Conservation (phyloP, 129 eudicot species). For the Tagetes erecta region DNA sequence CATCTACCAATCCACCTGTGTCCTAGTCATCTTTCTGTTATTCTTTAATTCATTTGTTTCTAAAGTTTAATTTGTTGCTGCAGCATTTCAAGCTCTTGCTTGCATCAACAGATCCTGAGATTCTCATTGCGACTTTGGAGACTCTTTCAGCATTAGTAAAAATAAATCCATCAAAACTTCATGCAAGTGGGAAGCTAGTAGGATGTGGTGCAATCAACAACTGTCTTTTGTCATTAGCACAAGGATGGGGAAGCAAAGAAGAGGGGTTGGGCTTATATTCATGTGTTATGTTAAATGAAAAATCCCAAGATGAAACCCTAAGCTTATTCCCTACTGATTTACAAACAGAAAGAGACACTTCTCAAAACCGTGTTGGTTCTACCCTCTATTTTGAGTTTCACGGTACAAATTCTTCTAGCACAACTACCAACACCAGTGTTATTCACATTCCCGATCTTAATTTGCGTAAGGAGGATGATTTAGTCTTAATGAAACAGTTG, state of each 20-base stretch:
- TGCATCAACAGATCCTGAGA: constrained; percentile 95
- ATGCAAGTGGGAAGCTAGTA: constrained; percentile 85
- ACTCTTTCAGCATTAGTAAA: constrained; percentile 85
- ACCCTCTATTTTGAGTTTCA: constrained; percentile 91
- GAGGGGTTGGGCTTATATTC: constrained; percentile 96
- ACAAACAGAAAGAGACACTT: constrained; percentile 61
- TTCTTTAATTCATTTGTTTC: background rate
- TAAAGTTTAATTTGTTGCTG: constrained; percentile 16
- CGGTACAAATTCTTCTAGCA: constrained; percentile 48
- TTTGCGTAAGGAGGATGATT: constrained; percentile 72
- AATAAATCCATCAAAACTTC: constrained; percentile 86
- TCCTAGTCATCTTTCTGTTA: background rate
- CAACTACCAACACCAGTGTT: constrained; percentile 49
- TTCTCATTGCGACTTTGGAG: constrained; percentile 78
- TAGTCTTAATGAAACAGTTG: constrained; percentile 68
- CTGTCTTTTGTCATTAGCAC: constrained; percentile 87
- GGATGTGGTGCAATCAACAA: constrained; percentile 79
- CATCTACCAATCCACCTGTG: background rate
- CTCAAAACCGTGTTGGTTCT: constrained; percentile 79
- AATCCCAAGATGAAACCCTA: constrained; percentile 69
- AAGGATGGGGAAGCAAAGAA: constrained; percentile 99
- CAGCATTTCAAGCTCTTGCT: constrained; percentile 99
- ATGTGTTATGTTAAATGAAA: constrained; percentile 74
- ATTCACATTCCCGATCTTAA: constrained; percentile 82
- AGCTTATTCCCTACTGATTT: constrained; percentile 71